phyloP scores from a whole-genome alignment of 176 grass and related monocot genomes.

The Triticum timopheevii region DNA sequence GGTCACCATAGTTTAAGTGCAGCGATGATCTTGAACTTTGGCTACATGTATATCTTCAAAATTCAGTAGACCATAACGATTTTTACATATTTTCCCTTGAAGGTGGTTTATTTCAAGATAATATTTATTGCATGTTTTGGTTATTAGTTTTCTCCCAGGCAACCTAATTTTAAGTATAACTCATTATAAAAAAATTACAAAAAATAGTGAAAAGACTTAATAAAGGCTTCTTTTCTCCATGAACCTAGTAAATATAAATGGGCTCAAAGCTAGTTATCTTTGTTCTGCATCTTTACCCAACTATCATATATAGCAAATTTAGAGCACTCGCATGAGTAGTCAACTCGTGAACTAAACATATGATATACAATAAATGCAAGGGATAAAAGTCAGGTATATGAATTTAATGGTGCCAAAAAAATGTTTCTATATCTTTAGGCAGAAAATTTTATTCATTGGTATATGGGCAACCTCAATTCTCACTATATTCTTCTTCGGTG shows the following conservation, averaged over 20 bases:
- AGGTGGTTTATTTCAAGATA: neutral
- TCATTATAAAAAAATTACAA: no score
- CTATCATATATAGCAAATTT: neutral
- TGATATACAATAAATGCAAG: neutral
- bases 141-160: no score
- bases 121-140: neutral
- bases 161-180: no score
- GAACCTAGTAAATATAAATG: neutral
- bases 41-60: neutral
- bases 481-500: neutral
- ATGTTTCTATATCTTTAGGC: neutral
- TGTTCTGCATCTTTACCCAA: neutral
- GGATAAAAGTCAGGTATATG: neutral
- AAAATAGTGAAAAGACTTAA: neutral
- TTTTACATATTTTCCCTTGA: neutral
- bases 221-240: neutral
- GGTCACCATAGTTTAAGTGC: neutral
- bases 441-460: neutral
- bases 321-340: no score
- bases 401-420: neutral
- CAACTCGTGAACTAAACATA: neutral
- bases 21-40: neutral
- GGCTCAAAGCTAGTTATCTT: neutral
- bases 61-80: neutral
- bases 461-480: neutral